These are phyloP conservation scores for Lepidium aucheri DNA, from an alignment of 345 rosid genomes.

Conservation along the genomic window DNA sequence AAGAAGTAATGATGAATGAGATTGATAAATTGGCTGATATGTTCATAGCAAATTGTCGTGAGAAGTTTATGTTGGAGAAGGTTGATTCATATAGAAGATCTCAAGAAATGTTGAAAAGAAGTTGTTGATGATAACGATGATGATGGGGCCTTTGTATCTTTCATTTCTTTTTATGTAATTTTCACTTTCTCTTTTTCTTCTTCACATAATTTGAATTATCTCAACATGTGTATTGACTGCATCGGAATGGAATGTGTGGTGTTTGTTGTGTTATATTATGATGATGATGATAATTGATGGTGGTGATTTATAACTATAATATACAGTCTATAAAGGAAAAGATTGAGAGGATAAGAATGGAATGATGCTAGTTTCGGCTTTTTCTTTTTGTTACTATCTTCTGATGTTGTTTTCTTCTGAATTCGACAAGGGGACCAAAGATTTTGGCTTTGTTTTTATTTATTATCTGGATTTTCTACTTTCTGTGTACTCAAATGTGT, in stretches of 20 bases:
- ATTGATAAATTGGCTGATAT: slow-evolving; percentile 73
- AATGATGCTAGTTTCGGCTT: not conserved
- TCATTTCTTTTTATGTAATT: slow-evolving; percentile 17
- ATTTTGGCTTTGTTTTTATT: not conserved
- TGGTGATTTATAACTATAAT: not conserved
- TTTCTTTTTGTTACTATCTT: not conserved
- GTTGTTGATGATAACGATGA: slow-evolving; percentile 35
- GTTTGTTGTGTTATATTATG: slow-evolving; percentile 1
- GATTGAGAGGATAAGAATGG: not conserved
- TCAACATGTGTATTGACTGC: slow-evolving; percentile 2
- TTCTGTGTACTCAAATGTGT: too few relatives aligned
- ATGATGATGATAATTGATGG: not conserved
- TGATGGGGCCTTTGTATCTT: slow-evolving; percentile 3
- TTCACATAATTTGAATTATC: not conserved
- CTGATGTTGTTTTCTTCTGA: slow-evolving; percentile 15
- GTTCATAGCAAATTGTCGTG: slow-evolving; percentile 80
- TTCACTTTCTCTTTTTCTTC: not conserved
- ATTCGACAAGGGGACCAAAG: slow-evolving; percentile 15
- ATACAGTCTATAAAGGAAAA: slow-evolving; percentile 8
- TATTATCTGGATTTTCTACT: not conserved
- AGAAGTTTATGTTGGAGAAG: slow-evolving; percentile 88
- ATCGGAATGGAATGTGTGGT: slow-evolving; percentile 18
- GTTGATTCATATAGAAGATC: slow-evolving; percentile 91
- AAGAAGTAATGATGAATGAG: slow-evolving; percentile 35
- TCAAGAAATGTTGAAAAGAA: slow-evolving; percentile 71